These are phyloP conservation scores for Fusarium sp. DNA, from an alignment of 2,329 filamentous ascomycete genomes.

Conservation along the genomic window DNA sequence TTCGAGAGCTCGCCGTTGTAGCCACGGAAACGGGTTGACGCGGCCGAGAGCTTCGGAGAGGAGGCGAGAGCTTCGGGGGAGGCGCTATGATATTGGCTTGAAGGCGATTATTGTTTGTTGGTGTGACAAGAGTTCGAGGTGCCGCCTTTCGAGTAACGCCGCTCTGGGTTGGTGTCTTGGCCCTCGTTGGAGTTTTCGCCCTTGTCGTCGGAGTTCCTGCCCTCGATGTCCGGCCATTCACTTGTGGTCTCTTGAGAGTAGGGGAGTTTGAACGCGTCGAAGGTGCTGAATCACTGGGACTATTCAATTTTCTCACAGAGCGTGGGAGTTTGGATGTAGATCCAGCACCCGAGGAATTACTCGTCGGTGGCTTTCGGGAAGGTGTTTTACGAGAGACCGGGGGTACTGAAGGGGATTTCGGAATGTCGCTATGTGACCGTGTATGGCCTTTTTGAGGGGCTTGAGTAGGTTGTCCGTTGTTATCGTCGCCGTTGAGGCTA, in stretches of 20 bases:
- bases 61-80: slow-evolving; percentile 79
- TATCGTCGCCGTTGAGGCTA: slow-evolving; percentile 47
- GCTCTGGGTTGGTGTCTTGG: slow-evolving; percentile 59
- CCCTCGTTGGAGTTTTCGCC: slow-evolving; percentile 57
- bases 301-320: slow-evolving; percentile 60
- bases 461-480: slow-evolving; percentile 36
- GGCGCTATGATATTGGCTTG: slow-evolving; percentile 81
- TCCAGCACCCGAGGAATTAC: slow-evolving; percentile 44
- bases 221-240: slow-evolving; percentile 57
- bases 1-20: slow-evolving; percentile 77
- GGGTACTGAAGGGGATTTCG: slow-evolving; percentile 52
- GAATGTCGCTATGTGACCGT: slow-evolving; percentile 73
- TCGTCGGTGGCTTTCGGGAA: slow-evolving; percentile 37
- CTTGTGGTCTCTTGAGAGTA: slow-evolving; percentile 57
- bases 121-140: slow-evolving; percentile 58
- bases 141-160: slow-evolving; percentile 54
- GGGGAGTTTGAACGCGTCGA: slow-evolving; percentile 71
- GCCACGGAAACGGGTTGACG: slow-evolving; percentile 81
- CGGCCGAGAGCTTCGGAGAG: slow-evolving; percentile 84
- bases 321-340: slow-evolving; percentile 60
- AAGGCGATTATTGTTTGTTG: slow-evolving; percentile 69
- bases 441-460: slow-evolving; percentile 53
- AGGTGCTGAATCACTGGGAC: slow-evolving; percentile 59
- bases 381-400: slow-evolving; percentile 52
- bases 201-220: slow-evolving; percentile 54